Evolutionary conservation across 257 asterid genomes (phyloP), one percentile per base, ranked within the genome.

Genomic region (Penstemon davidsonii): DNA sequence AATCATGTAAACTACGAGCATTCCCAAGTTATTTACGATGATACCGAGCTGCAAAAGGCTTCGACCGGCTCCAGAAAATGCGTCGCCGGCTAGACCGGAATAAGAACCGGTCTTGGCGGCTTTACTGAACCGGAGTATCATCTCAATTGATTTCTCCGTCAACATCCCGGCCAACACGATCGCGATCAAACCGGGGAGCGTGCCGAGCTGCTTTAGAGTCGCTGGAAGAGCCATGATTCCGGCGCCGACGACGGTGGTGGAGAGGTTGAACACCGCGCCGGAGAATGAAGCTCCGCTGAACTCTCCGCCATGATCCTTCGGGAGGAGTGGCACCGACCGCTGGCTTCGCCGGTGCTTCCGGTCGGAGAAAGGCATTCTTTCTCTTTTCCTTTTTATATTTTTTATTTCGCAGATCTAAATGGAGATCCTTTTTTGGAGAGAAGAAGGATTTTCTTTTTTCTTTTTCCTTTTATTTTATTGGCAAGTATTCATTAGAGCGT

Each of bases 191-290:
- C 97, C 96, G 0, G 96, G 92, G 67, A 91, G 70, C 15, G 64
- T 78, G 8, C 97, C 97, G 58, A 88, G 83, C 64, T 91, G 91
- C 73, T 88, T 88, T 41, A 91, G 84, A 3, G 97, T 88, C 37
- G 88, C 89, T 65, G 96, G 97, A 3, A 91, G 86, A 57, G 97
- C 95, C 97, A 91, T 91, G 52, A 91, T 91, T 45, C 97, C 95
- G 56, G 97, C 95, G 9, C 96, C 96, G 64, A 91, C 97, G 18
- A 91, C 79, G 66, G 95, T 86, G 69, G 88, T 91, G 47, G 97
- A 91, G 47, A 91, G 90, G 61, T 91, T 91, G 73, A 91, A 88
- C 60, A 91, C 91, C 9, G 96, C 92, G 8, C 97, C 92, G 62
- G 89, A 64, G 72, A 79, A 90, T 4, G 97, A 86, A 1, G 91